Base-by-base conservation (phyloP, 768 basidiomycete genomes). In the Russula emetica region DNA sequence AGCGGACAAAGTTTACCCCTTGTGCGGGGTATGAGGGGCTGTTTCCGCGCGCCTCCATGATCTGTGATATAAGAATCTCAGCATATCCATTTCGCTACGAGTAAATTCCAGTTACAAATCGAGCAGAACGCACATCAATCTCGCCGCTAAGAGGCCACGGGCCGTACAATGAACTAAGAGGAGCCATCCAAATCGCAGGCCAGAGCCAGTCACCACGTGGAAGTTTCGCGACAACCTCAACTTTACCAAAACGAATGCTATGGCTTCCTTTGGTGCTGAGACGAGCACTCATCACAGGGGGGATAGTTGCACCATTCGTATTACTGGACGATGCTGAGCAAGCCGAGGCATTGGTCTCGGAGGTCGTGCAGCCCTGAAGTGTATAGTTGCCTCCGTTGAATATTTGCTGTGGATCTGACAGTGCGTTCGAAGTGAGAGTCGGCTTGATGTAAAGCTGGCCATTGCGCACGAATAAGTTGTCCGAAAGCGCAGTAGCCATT, bases 391-490 rank as follows among this genome's bases (percentile, higher is more conserved):
- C 69, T 22, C 80, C 81, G 68, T 81, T 69, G 63, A 77, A 70
- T 22, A 84, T 76, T 0, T 75, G 71, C 58, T 69, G 57, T 0
- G 58, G 59, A 18, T 69, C 73, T 9, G 78, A 77, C 68, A 84
- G 72, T 5, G 73, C 71, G 69, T 84, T 82, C 45, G 78, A 76
- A 7, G 84, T 85, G 64, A 85, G 77, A 9, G 85, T 85, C 11
- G 85, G 76, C 70, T 82, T 78, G 72, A 86, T 82, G 76, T 83
- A 85, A 38, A 86, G 77, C 60, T 79, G 72, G 10, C 79, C 78
- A 71, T 83, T 77, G 47, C 78, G 71, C 52, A 82, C 72, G 74
- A 78, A 82, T 4, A 77, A 70, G 69, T 81, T 81, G 55, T 74
- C 70, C 11, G 63, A 44, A 7, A 69, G 69, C 20, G 70, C 68